Percentiles rank a stretch among this genome's conserved stretches.
Evolutionary conservation across 2,329 filamentous ascomycete species (phyloP).

Genomic region (Magnaporthiopsis rhizophila): DNA sequence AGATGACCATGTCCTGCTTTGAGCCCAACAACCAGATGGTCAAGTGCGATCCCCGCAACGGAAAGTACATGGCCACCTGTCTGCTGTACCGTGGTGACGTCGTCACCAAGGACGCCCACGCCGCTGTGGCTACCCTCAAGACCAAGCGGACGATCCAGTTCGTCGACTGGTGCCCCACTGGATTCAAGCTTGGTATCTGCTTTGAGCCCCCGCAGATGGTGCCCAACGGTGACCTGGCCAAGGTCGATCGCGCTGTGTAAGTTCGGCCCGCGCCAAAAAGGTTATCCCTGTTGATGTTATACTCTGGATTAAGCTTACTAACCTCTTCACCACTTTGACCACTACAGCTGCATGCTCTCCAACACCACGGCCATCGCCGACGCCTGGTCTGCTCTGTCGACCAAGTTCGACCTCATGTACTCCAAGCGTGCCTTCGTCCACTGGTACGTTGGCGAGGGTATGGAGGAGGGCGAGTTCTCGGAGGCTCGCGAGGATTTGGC

Average conservation of each 20-base stretch:
- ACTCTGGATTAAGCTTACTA: too few relatives aligned
- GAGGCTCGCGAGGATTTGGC: constrained; percentile 82
- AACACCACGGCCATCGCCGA: constrained; percentile 69
- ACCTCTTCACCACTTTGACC: too few relatives aligned
- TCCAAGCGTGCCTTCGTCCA: constrained; percentile 70
- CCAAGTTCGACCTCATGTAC: constrained; percentile 75
- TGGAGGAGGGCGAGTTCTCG: constrained; percentile 87
- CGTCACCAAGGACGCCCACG: constrained; percentile 61
- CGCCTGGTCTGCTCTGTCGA: constrained; percentile 63
- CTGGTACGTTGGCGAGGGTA: constrained; percentile 82
- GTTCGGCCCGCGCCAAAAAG: background rate
- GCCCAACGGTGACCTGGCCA: constrained; percentile 53
- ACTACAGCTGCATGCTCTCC: constrained; percentile 53
- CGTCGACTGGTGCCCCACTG: constrained; percentile 68
- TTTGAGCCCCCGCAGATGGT: constrained; percentile 60
- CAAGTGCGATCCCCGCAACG: constrained; percentile 64
- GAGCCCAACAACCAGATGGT: constrained; percentile 77
- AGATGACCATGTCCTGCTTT: constrained; percentile 49
- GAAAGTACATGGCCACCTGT: constrained; percentile 70
- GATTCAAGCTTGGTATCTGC: constrained; percentile 71
- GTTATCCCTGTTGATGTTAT: too few relatives aligned
- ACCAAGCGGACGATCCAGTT: constrained; percentile 66
- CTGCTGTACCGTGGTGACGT: constrained; percentile 66
- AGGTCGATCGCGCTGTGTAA: constrained; percentile 51
- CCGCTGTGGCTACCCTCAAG: constrained; percentile 59